These are phyloP conservation scores for Hemileccinum rubropunctum DNA, from an alignment of 768 basidiomycete genomes.

Conservation along the genomic window DNA sequence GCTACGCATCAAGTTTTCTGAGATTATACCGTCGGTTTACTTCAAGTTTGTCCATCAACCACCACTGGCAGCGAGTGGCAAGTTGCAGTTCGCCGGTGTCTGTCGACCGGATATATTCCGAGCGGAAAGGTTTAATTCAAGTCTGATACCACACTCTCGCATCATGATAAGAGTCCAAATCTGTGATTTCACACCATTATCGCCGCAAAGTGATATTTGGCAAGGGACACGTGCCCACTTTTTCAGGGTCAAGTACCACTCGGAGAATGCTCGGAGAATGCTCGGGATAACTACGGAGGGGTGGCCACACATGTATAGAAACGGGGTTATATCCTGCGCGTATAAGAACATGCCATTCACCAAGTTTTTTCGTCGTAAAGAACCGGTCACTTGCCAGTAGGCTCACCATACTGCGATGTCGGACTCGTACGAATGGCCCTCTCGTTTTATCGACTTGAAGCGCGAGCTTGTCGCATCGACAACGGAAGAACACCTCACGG, in stretches of 20 bases:
- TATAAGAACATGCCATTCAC: conserved; percentile 14
- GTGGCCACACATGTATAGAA: no score
- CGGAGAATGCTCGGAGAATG: conserved; percentile 5
- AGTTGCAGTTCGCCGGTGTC: no score
- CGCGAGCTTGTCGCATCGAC: conserved; percentile 50
- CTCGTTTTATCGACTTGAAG: conserved; percentile 58
- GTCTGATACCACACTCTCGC: no score
- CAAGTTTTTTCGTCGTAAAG: neutral
- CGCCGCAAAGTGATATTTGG: neutral
- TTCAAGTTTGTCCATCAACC: no score
- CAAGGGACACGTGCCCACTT: neutral
- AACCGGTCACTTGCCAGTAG: neutral
- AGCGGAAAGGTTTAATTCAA: no score
- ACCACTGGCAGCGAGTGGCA: no score
- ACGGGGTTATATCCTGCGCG: neutral
- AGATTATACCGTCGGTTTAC: no score
- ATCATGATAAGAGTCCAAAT: no score
- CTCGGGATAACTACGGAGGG: conserved; percentile 2
- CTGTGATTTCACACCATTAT: no score
- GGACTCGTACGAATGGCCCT: conserved; percentile 12
- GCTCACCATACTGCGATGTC: conserved; percentile 17
- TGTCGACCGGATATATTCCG: no score
- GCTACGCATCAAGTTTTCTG: no score
- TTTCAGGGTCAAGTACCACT: no score
- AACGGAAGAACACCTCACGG: conserved; percentile 45